Percentiles rank a stretch among this genome's conserved stretches.
phyloP scores from a whole-genome alignment of 345 rosid genomes.

The Psidium guajava region DNA sequence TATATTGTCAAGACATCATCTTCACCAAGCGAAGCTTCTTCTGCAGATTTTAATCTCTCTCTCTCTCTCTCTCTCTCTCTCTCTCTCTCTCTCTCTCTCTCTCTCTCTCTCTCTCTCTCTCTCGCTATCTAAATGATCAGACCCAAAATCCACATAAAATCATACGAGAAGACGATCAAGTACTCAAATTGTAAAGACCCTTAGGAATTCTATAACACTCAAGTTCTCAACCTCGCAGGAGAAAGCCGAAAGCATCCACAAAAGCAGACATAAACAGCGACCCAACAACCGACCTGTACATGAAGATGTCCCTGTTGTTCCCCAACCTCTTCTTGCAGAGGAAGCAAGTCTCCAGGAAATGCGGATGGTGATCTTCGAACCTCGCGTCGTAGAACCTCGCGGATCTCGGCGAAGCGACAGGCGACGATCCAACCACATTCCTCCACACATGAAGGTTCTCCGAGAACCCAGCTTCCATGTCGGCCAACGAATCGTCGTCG shows the following conservation, averaged over 20 bases:
- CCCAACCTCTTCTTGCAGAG: constrained; percentile 71
- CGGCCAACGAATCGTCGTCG: constrained; percentile 39
- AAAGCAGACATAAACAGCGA: neutral
- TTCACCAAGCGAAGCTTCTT: neutral
- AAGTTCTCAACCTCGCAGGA: neutral
- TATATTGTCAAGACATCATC: neutral
- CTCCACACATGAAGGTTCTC: neutral
- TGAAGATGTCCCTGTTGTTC: constrained; percentile 64
- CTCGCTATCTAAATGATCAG: neutral
- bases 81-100: neutral
- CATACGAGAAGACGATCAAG: neutral
- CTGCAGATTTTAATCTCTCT: neutral
- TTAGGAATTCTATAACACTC: neutral
- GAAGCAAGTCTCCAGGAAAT: constrained; percentile 63
- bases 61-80: too few relatives aligned
- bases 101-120: neutral
- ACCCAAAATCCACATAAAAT: neutral
- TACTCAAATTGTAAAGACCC: neutral
- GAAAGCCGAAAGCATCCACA: neutral
- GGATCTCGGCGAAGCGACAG: constrained; percentile 45
- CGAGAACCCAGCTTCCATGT: constrained; percentile 56
- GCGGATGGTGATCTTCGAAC: constrained; percentile 42
- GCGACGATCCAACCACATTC: neutral
- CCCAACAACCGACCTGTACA: constrained; percentile 52
- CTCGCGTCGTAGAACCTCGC: constrained; percentile 54